A percentile compares a stretch with the other conserved stretches of the same genome.
These are phyloP conservation scores for Hansenula sp. DNA, from an alignment of 1,139 yeast genomes.

Conservation along the genomic window DNA sequence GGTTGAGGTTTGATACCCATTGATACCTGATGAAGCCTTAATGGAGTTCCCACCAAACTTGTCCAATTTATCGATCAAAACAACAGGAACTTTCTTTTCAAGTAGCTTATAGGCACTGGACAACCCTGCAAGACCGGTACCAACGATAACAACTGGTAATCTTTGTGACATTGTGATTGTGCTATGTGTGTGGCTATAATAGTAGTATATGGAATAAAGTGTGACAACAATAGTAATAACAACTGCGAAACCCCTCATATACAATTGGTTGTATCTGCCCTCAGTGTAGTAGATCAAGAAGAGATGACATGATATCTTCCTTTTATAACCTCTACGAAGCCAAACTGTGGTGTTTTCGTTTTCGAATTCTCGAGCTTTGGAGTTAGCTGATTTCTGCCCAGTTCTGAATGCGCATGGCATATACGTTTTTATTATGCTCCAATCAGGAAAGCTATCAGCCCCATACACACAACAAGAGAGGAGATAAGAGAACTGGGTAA, in stretches of 20 bases:
- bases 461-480: neutral
- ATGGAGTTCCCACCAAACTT: slow-evolving; percentile 76
- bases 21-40: slow-evolving; percentile 80
- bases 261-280: too few relatives aligned
- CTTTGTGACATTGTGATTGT: neutral
- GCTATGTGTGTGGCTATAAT: slow-evolving; percentile 24
- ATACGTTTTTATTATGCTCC: neutral
- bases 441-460: neutral
- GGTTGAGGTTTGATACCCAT: slow-evolving; percentile 66
- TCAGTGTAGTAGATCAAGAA: too few relatives aligned
- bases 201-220: slow-evolving; percentile 43
- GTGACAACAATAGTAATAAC: too few relatives aligned
- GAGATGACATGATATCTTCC: too few relatives aligned
- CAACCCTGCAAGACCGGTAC: slow-evolving; percentile 79
- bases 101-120: slow-evolving; percentile 71
- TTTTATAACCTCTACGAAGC: too few relatives aligned
- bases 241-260: too few relatives aligned
- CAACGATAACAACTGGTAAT: slow-evolving; percentile 55
- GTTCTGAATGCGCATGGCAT: too few relatives aligned
- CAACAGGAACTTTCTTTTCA: slow-evolving; percentile 48
- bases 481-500: too few relatives aligned
- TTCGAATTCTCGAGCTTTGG: neutral
- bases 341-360: too few relatives aligned
- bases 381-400: neutral
- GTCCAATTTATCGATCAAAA: slow-evolving; percentile 59